Evolutionary conservation across 495 filamentous ascomycete genomes (phyloP).

Genomic region (Penicillium waksmanii): DNA sequence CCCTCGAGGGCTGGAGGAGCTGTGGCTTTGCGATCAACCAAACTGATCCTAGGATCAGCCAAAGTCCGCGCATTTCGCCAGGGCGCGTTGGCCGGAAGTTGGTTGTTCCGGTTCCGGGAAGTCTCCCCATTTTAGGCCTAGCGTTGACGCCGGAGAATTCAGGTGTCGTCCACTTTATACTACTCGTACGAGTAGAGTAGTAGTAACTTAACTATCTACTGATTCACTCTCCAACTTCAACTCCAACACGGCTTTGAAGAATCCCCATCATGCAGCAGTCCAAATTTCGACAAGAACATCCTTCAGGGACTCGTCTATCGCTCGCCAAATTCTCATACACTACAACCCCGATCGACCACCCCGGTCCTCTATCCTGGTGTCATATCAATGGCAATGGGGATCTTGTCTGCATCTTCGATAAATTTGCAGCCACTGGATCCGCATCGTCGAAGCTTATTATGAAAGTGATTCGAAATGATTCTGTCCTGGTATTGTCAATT

Average conservation of each 20-base stretch:
- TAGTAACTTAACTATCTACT: neutral
- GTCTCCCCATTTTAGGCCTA: neutral
- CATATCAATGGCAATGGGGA: slow-evolving; percentile 42
- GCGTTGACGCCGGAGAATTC: neutral
- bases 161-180: too few species aligned
- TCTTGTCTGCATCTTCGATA: slow-evolving; percentile 37
- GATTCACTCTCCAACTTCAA: slow-evolving; percentile 3
- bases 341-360: slow-evolving; percentile 35
- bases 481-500: slow-evolving; percentile 33
- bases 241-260: neutral
- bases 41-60: slow-evolving; percentile 27
- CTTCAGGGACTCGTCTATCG: slow-evolving; percentile 30
- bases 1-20: slow-evolving; percentile 25
- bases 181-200: too few species aligned
- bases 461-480: slow-evolving; percentile 30
- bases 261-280: slow-evolving; percentile 1
- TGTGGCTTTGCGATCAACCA: slow-evolving; percentile 32
- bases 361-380: slow-evolving; percentile 41
- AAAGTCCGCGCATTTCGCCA: slow-evolving; percentile 35
- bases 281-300: slow-evolving; percentile 3
- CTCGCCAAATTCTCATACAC: slow-evolving; percentile 50
- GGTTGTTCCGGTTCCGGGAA: slow-evolving; percentile 17
- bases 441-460: slow-evolving; percentile 23
- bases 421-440: neutral
- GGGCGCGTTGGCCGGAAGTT: slow-evolving; percentile 27